Evolutionary conservation across 2,329 filamentous ascomycete species (phyloP).

Genomic region (Colletotrichum lupini): DNA sequence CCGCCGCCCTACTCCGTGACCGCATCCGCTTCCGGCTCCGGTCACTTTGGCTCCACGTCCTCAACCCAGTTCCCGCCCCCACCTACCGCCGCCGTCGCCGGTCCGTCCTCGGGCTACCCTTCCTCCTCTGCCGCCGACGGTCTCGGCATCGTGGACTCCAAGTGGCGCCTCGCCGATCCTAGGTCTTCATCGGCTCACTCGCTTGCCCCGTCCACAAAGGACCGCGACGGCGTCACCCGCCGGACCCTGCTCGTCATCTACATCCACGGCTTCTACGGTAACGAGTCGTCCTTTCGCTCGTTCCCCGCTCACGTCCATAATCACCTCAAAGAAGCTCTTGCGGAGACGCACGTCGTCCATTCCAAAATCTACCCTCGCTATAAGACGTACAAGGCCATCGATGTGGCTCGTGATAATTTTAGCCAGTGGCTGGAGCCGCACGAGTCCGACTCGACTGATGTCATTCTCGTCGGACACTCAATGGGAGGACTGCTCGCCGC

Average conservation of each 20-base stretch:
- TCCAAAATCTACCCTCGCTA: conserved; percentile 88
- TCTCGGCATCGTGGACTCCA: conserved; percentile 21
- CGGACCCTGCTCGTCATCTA: conserved; percentile 80
- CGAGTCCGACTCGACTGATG: conserved; percentile 78
- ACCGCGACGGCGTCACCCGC: conserved; percentile 43
- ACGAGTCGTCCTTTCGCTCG: conserved; percentile 86
- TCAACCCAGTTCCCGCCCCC: conserved; percentile 24
- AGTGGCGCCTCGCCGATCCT: conserved; percentile 50
- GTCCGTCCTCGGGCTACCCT: not conserved
- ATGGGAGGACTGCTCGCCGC: conserved; percentile 89
- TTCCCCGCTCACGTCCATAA: conserved; percentile 91
- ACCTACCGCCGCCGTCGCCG: not conserved
- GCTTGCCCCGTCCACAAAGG: conserved; percentile 42
- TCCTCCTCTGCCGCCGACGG: not conserved
- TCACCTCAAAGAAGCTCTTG: conserved; percentile 73
- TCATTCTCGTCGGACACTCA: conserved; percentile 87
- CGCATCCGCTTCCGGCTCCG: conserved; percentile 26
- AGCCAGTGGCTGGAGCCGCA: conserved; percentile 85
- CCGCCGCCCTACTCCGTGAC: conserved; percentile 33
- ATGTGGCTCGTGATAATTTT: conserved; percentile 83
- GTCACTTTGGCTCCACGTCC: conserved; percentile 23
- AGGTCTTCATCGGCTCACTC: conserved; percentile 59
- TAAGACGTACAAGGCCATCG: conserved; percentile 78
- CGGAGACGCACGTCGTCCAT: conserved; percentile 82
- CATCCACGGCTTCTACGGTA: conserved; percentile 91